Conservation (phyloP, 805 yeast genomes). For the Candida oleophila region DNA sequence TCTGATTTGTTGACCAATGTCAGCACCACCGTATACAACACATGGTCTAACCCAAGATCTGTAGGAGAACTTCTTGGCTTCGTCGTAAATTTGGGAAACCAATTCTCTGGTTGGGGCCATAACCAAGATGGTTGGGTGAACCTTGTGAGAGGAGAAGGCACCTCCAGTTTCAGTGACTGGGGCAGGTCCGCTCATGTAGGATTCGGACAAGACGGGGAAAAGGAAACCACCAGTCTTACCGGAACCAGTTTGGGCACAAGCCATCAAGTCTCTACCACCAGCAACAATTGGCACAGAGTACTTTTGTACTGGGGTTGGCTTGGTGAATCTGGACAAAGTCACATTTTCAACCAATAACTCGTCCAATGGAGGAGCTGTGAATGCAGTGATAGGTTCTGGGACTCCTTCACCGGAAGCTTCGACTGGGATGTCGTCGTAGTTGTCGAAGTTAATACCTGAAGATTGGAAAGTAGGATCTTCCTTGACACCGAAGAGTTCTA, state of each 20-base stretch:
- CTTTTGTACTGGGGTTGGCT: constrained; percentile 96
- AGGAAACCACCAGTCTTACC: constrained; percentile 99
- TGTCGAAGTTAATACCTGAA: constrained; percentile 97
- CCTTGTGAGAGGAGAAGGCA: constrained; percentile 67
- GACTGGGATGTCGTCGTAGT: constrained; percentile 97
- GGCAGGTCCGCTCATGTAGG: constrained; percentile 85
- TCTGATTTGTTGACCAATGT: constrained; percentile 81
- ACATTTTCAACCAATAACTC: constrained; percentile 83
- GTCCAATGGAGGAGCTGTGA: constrained; percentile 92
- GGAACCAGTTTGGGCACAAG: constrained; percentile 98
- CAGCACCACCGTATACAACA: constrained; percentile 99
- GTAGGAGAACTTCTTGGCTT: constrained; percentile 92
- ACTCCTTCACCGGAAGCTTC: constrained; percentile 95
- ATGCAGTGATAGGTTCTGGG: constrained; percentile 87
- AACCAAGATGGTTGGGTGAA: constrained; percentile 90
- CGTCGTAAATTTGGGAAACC: constrained; percentile 94
- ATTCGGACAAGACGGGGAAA: constrained; percentile 94
- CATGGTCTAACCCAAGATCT: constrained; percentile 98
- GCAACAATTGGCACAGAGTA: constrained; percentile 92
- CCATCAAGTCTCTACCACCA: constrained; percentile 89
- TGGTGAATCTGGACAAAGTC: constrained; percentile 81
- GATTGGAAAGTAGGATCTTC: constrained; percentile 79
- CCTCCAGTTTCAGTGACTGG: constrained; percentile 48
- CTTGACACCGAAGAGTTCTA: constrained; percentile 77
- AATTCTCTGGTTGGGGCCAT: constrained; percentile 99